phyloP scores from a whole-genome alignment of 1,139 yeast genomes.

The Saccharomyces pastorianus region DNA sequence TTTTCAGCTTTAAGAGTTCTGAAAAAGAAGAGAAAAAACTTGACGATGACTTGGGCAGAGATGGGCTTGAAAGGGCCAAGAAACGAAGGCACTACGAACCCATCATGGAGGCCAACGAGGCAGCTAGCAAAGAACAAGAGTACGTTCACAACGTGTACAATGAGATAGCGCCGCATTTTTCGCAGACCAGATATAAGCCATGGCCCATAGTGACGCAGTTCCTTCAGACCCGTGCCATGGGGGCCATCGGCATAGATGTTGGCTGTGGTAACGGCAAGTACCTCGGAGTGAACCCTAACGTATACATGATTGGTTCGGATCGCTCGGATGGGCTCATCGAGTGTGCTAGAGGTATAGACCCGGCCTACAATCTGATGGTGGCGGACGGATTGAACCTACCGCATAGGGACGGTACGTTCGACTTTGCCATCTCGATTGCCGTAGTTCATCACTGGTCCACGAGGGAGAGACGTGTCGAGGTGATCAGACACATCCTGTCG shows the following conservation, averaged over 20 bases:
- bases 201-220: constrained; percentile 95
- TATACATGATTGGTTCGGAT: constrained; percentile 75
- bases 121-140: constrained; percentile 57
- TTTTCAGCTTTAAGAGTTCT: neutral
- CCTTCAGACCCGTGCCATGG: constrained; percentile 37
- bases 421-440: constrained; percentile 91
- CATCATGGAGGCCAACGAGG: constrained; percentile 19
- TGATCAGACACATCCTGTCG: constrained; percentile 58
- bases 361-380: constrained; percentile 44
- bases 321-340: constrained; percentile 65
- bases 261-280: constrained; percentile 98
- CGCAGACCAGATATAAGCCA: constrained; percentile 89
- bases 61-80: constrained; percentile 12
- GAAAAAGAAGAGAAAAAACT: constrained; percentile 1
- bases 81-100: neutral
- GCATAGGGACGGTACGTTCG: constrained; percentile 52
- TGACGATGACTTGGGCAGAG: constrained; percentile 4
- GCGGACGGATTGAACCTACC: constrained; percentile 76
- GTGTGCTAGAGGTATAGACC: constrained; percentile 53
- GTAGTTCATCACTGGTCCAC: constrained; percentile 96
- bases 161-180: constrained; percentile 85
- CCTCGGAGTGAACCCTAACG: constrained; percentile 55
- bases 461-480: constrained; percentile 63
- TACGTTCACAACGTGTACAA: constrained; percentile 88
- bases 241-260: constrained; percentile 57